Evolutionary conservation across 345 rosid species (phyloP), one percentile per base, ranked within the genome.

Genomic region (Salix brachista): DNA sequence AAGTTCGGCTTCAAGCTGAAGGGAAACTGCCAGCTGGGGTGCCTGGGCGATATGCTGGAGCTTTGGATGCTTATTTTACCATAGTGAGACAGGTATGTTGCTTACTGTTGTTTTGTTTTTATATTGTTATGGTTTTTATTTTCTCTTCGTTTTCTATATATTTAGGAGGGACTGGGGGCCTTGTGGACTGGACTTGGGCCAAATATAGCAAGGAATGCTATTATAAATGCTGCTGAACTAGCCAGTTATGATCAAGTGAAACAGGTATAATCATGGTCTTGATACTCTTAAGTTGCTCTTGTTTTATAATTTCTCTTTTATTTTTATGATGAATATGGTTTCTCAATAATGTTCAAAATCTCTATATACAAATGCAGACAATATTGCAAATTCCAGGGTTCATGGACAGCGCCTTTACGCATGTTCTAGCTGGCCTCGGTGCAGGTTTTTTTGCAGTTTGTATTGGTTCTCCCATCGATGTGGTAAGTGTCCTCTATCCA

Each of bases 241-340:
- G 99, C 99, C 42, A 94, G 97, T 82, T 94, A 94, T 65, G 99
- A 94, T 87, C 98, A 96, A 92, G 91, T 92, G 75, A 96, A 96
- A 81, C 87, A 91, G 92, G 97, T 89, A 83, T 80, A 62, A 42
- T 82, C 37, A 21, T 65, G 30, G 39, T 52, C 46, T 60, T 32
- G 46, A 65, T 70, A 26, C 36, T 28, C 12, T 70, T 34, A 17
- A 72, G 44, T 32, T 75, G 66, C 26, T 23, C 14, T 58, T 46
- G 36, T 48, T 75, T 26, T 65, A 32, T 50, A 16, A 39, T 46
- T 32, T 62, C 42, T 23, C 66, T 71, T 78, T 62, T 48, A 69
- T 58, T 73, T 10, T 65, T 26, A 16, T 32, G 28, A 66, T 54
- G 73, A 30, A 28, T 30, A 76, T 58, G 70, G 67, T 68, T 64